These are phyloP conservation scores for Yamadazyma jaroonii DNA, from an alignment of 1,139 yeast species.

Conservation along the genomic window DNA sequence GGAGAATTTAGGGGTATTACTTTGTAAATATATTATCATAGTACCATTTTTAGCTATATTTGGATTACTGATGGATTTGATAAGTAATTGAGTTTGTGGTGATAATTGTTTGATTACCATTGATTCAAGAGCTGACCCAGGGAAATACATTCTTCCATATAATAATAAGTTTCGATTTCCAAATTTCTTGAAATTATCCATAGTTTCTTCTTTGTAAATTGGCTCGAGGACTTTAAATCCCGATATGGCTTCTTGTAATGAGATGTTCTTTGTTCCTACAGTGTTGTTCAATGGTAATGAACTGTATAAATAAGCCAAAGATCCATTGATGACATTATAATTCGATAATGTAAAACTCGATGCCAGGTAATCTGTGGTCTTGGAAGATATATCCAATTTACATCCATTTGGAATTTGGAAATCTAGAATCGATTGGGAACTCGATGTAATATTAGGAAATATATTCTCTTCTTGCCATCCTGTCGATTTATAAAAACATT, in stretches of 20 bases:
- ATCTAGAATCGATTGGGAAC: slow-evolving; percentile 68
- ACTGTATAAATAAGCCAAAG: slow-evolving; percentile 78
- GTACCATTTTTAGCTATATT: slow-evolving; percentile 54
- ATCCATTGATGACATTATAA: slow-evolving; percentile 70
- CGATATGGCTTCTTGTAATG: slow-evolving; percentile 73
- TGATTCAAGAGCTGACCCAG: slow-evolving; percentile 85
- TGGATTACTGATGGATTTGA: slow-evolving; percentile 76
- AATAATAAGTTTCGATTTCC: slow-evolving; percentile 22
- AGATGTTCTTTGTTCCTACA: slow-evolving; percentile 50
- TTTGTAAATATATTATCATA: slow-evolving; percentile 71
- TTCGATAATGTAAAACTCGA: slow-evolving; percentile 74
- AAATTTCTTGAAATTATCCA: background rate
- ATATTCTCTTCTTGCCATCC: slow-evolving; percentile 78
- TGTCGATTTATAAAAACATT: slow-evolving; percentile 65
- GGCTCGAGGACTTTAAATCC: slow-evolving; percentile 69
- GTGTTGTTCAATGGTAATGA: slow-evolving; percentile 55
- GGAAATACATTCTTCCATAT: slow-evolving; percentile 88
- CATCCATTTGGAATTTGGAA: slow-evolving; percentile 73
- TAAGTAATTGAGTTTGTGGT: slow-evolving; percentile 57
- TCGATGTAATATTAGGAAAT: slow-evolving; percentile 68
- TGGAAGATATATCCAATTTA: slow-evolving; percentile 67
- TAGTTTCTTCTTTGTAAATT: background rate
- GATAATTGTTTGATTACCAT: slow-evolving; percentile 72
- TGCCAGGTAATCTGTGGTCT: slow-evolving; percentile 68
- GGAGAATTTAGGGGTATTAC: slow-evolving; percentile 61